Base-by-base conservation (phyloP, 2,329 filamentous ascomycete genomes). In the Metarhizium anisopliae region DNA sequence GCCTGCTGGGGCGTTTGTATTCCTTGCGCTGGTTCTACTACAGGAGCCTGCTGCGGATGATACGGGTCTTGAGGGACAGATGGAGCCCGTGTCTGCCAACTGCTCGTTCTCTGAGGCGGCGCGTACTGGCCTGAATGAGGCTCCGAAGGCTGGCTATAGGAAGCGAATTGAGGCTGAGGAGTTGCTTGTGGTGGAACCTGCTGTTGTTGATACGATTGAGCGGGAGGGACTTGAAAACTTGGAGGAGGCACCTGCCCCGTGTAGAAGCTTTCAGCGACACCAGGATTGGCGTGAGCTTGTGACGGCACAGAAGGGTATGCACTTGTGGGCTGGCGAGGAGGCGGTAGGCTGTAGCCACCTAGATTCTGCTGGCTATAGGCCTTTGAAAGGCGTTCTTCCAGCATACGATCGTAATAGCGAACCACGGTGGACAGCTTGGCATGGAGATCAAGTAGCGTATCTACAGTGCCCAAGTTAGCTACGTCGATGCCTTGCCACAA, bases 381-480 rank as follows among this genome's bases (percentile, higher is more conserved):
- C 69, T 88, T 95, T 8, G 91, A 95, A 30, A 99, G 78, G 43
- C 94, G 85, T 60, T 99, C 94, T 71, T 99, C 94, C 16, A 99
- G 80, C 94, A 99, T 97, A 45, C 91, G 85, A 70, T 99, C 94
- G 67, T 99, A 99, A 68, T 97, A 97, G 38, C 94, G 84, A 5
- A 99, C 94, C 30, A 97, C 94, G 0, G 93, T 96, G 0, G 93
- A 94, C 29, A 99, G 77, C 69, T 99, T 99, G 18, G 91, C 89
- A 68, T 99, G 94, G 0, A 99, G 77, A 69, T 99, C 94, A 29
- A 97, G 81, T 10, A 99, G 79, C 0, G 93, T 94, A 69, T 99
- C 92, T 94, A 47, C 20, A 13, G 20, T 4, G 49, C 16, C 14
- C 36, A 45, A 32, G 51, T 42, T 25, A 43, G 30, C 20, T 40